Conservation (phyloP, 2,329 filamentous ascomycete genomes). For the Fusarium lateritium region DNA sequence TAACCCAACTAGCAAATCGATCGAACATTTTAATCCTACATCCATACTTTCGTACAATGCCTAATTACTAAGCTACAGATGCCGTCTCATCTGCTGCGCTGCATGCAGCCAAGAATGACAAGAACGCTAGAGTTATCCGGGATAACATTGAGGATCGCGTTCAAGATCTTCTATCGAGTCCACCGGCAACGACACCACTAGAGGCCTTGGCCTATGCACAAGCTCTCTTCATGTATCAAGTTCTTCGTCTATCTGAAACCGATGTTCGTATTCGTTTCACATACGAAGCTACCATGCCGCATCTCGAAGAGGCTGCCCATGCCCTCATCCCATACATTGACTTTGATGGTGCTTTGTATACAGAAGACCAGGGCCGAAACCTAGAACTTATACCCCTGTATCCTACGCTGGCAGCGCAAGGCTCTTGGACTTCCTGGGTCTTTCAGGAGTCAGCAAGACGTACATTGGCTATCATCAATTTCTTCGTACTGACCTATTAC, state of each 20-base stretch:
- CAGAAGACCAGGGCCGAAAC: not conserved
- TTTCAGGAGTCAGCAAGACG: slow-evolving; percentile 10
- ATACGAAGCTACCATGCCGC: slow-evolving; percentile 14
- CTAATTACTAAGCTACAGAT: not conserved
- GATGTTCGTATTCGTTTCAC: not conserved
- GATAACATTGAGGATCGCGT: slow-evolving; percentile 2
- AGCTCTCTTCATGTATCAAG: slow-evolving; percentile 3
- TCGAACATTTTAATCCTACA: not conserved
- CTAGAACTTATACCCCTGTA: not conserved
- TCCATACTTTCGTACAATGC: not conserved
- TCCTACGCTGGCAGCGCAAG: not conserved
- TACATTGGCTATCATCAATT: slow-evolving; percentile 5
- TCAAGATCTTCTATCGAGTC: not conserved
- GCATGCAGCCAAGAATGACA: not conserved
- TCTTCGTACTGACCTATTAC: slow-evolving; percentile 11
- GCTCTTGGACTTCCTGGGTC: not conserved
- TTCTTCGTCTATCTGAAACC: not conserved
- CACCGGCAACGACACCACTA: accelerated
- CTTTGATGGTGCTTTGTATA: not conserved
- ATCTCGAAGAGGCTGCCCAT: slow-evolving; percentile 14
- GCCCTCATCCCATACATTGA: not conserved
- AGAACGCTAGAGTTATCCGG: not conserved
- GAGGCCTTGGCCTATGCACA: slow-evolving; percentile 4
- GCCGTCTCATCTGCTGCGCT: not conserved
- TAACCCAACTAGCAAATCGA: accelerated